Evolutionary conservation across 2,329 filamentous ascomycete genomes (phyloP).

Genomic region (Tolypocladium tundrense): DNA sequence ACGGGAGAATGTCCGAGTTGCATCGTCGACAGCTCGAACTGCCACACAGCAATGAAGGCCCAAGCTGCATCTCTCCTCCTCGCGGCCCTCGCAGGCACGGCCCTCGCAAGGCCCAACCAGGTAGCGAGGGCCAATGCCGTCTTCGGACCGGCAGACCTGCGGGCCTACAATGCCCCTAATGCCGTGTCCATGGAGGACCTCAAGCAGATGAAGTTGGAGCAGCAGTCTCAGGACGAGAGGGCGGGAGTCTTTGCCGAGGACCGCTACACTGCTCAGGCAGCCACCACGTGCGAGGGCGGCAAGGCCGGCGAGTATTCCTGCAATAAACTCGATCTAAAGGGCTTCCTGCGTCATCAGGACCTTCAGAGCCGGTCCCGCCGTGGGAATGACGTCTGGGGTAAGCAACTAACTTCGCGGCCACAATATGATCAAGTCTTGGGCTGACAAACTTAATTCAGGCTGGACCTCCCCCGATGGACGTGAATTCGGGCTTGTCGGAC

Average conservation of each 20-base stretch:
- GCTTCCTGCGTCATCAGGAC: slow-evolving; percentile 26
- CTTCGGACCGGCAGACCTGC: slow-evolving; percentile 2
- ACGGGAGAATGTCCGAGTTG: background rate
- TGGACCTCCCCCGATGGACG: slow-evolving; percentile 35
- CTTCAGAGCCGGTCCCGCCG: slow-evolving; percentile 24
- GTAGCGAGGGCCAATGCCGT: background rate
- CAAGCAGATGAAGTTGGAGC: slow-evolving; percentile 3
- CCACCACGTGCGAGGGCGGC: slow-evolving; percentile 16
- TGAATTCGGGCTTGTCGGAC: slow-evolving; percentile 38
- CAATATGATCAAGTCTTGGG: background rate
- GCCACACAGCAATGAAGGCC: background rate
- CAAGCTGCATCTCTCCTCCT: slow-evolving; percentile 1
- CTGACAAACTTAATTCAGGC: slow-evolving; percentile 15
- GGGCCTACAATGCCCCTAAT: slow-evolving; percentile 7
- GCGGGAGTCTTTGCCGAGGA: slow-evolving; percentile 9
- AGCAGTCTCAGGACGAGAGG: slow-evolving; percentile 1
- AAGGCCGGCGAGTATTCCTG: slow-evolving; percentile 24
- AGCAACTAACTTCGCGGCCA: background rate
- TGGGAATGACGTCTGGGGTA: slow-evolving; percentile 26
- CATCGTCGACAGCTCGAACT: no score
- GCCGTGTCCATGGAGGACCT: slow-evolving; percentile 5
- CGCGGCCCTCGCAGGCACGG: slow-evolving; percentile 1
- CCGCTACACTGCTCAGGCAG: slow-evolving; percentile 5
- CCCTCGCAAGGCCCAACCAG: background rate
- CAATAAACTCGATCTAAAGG: slow-evolving; percentile 26